Percentiles rank a stretch among this genome's conserved stretches.
These are phyloP conservation scores for Elongisporangium senticosum DNA, from an alignment of 352 stramenopile species.

Conservation along the genomic window DNA sequence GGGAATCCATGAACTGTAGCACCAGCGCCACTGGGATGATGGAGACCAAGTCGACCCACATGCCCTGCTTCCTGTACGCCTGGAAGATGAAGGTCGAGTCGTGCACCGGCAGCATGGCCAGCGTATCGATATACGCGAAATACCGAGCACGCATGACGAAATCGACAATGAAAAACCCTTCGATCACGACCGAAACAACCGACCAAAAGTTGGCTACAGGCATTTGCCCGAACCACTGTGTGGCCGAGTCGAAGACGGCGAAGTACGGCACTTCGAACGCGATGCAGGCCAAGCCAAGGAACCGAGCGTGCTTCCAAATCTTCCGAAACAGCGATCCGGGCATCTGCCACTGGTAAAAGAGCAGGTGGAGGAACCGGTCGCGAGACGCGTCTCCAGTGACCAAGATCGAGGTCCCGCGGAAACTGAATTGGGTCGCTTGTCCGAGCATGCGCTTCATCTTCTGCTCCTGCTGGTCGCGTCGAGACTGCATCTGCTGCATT, in stretches of 20 bases:
- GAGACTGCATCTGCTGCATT: conserved; percentile 49
- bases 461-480: conserved; percentile 62
- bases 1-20: conserved; percentile 28
- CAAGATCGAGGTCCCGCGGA: not conserved
- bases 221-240: conserved; percentile 38
- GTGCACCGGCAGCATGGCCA: conserved; percentile 56
- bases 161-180: conserved; percentile 50
- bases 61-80: conserved; percentile 42
- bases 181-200: conserved; percentile 39
- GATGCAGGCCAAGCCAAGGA: conserved; percentile 47
- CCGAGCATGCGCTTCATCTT: conserved; percentile 79
- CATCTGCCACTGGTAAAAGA: conserved; percentile 31
- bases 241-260: conserved; percentile 56
- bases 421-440: conserved; percentile 19
- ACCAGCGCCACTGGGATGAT: conserved; percentile 52
- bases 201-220: conserved; percentile 41
- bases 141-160: conserved; percentile 43
- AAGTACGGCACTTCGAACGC: conserved; percentile 64
- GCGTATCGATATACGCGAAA: conserved; percentile 65
- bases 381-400: not conserved
- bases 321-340: conserved; percentile 54
- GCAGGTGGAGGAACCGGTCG: not conserved
- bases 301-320: conserved; percentile 47
- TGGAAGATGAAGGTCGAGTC: conserved; percentile 65
- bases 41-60: conserved; percentile 50